phyloP scores from a whole-genome alignment of 2,329 filamentous ascomycete genomes.

The Epichloe brachyelytri region DNA sequence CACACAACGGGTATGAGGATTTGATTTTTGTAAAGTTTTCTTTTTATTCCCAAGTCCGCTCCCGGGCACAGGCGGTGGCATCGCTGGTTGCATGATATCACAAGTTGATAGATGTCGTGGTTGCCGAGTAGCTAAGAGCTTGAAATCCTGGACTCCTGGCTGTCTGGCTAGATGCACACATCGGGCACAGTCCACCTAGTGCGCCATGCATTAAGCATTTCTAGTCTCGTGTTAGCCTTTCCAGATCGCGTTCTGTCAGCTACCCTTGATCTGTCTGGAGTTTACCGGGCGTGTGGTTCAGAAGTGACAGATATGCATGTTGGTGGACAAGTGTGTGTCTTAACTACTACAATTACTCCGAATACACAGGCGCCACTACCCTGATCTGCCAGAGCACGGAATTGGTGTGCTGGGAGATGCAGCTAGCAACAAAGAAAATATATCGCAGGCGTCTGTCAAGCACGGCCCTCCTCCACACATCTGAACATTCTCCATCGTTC shows the following conservation, averaged over 20 bases:
- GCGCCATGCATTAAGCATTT: not conserved
- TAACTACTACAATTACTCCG: too few species aligned
- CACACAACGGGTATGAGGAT: not conserved
- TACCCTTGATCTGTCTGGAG: not conserved
- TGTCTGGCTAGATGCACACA: not conserved
- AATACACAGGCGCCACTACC: not conserved
- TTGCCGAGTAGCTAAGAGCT: not conserved
- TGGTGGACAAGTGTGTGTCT: not conserved
- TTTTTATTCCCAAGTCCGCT: not conserved
- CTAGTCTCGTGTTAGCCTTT: not conserved
- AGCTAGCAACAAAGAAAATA: conserved; percentile 1
- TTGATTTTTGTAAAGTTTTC: not conserved
- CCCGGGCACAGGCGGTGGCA: not conserved
- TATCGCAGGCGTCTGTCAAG: not conserved
- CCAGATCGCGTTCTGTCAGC: not conserved
- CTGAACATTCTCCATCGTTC: not conserved
- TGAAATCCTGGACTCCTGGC: not conserved
- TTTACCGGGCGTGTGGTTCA: not conserved
- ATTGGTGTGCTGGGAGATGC: not conserved
- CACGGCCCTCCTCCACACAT: conserved; percentile 2
- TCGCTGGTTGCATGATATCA: not conserved
- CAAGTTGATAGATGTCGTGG: not conserved
- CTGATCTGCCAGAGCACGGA: not conserved
- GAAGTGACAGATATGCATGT: not conserved
- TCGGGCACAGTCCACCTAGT: not conserved